Evolutionary conservation across 2,329 filamentous ascomycete species (phyloP).

Genomic region (Mycosphaerella arachidis): DNA sequence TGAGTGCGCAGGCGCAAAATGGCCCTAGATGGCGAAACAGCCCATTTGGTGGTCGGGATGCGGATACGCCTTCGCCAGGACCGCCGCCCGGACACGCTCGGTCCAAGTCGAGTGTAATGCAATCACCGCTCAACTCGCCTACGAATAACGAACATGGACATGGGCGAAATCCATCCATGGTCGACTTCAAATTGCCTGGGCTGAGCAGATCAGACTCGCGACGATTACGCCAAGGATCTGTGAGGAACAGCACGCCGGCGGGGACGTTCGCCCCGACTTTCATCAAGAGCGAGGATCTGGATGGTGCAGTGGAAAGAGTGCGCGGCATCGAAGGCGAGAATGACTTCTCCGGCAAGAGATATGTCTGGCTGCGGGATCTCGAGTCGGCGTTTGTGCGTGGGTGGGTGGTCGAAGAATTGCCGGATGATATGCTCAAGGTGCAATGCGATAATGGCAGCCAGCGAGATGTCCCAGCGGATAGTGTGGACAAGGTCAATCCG

Average conservation of each 20-base stretch:
- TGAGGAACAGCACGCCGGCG: conserved; percentile 59
- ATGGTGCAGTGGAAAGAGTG: conserved; percentile 52
- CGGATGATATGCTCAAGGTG: conserved; percentile 66
- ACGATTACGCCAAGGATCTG: conserved; percentile 51
- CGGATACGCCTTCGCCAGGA: conserved; percentile 62
- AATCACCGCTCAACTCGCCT: conserved; percentile 50
- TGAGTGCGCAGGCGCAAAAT: conserved; percentile 55
- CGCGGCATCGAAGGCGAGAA: conserved; percentile 90
- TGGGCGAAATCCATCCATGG: conserved; percentile 62
- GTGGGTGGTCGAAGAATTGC: conserved; percentile 80
- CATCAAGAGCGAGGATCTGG: conserved; percentile 80
- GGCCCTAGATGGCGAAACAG: conserved; percentile 72
- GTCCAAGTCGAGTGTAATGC: conserved; percentile 72
- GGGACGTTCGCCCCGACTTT: conserved; percentile 94
- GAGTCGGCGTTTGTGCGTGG: conserved; percentile 86
- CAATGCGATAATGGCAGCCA: conserved; percentile 93
- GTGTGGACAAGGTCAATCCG: conserved; percentile 97
- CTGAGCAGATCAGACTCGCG: conserved; percentile 28
- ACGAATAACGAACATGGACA: conserved; percentile 49
- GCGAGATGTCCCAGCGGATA: conserved; percentile 78
- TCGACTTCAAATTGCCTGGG: conserved; percentile 42
- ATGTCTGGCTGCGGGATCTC: conserved; percentile 92
- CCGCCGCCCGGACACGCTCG: conserved; percentile 50
- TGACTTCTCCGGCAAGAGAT: conserved; percentile 97
- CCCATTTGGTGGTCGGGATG: conserved; percentile 63